Conservation (phyloP, 2,329 filamentous ascomycete species). For the Orbilia oligospora region DNA sequence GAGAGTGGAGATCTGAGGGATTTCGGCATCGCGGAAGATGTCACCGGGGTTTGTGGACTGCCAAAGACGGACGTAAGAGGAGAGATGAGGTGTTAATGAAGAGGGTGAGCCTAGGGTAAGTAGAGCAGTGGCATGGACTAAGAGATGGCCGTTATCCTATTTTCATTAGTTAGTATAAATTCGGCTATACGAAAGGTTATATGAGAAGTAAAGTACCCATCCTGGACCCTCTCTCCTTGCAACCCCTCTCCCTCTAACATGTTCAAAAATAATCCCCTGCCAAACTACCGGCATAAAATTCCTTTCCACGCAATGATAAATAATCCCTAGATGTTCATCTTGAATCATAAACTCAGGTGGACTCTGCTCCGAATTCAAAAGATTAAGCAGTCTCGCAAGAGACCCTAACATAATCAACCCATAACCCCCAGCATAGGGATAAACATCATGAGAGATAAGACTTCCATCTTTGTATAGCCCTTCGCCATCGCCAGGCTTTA, state of each 20-base stretch:
- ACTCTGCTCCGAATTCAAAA: slow-evolving; percentile 36
- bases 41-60: slow-evolving; percentile 13
- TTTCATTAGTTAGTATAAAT: background rate
- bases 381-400: slow-evolving; percentile 14
- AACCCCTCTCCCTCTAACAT: slow-evolving; percentile 40
- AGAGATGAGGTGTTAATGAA: background rate
- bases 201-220: slow-evolving; percentile 27
- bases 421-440: slow-evolving; percentile 58
- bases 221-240: slow-evolving; percentile 18
- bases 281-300: slow-evolving; percentile 52
- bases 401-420: slow-evolving; percentile 39
- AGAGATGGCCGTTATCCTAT: slow-evolving; percentile 24
- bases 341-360: slow-evolving; percentile 24
- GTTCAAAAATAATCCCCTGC: slow-evolving; percentile 50
- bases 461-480: slow-evolving; percentile 58
- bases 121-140: slow-evolving; percentile 31
- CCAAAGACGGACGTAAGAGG: slow-evolving; percentile 38
- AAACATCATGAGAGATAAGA: slow-evolving; percentile 58
- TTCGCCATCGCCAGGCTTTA: slow-evolving; percentile 44
- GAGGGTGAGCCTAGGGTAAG: slow-evolving; percentile 18
- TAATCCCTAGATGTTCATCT: slow-evolving; percentile 20
- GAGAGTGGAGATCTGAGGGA: slow-evolving; percentile 33
- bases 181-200: background rate
- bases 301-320: slow-evolving; percentile 44
- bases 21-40: background rate